Evolutionary conservation across 768 basidiomycete genomes (phyloP).

Genomic region (Mycena alexandri): DNA sequence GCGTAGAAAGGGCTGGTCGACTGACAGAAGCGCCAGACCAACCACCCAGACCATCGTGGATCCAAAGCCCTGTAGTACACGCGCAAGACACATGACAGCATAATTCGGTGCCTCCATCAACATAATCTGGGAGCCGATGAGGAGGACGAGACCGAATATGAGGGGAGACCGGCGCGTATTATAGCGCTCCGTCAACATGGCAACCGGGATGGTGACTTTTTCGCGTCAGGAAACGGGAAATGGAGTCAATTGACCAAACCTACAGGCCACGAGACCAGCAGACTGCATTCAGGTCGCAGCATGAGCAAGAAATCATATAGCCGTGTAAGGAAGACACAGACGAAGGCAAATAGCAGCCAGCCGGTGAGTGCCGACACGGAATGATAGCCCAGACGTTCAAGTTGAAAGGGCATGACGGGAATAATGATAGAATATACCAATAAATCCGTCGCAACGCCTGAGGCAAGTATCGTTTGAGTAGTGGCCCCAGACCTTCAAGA

Average conservation of each 20-base stretch:
- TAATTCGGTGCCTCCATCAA: conserved; percentile 74
- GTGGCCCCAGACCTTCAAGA: neutral
- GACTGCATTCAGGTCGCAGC: conserved; percentile 53
- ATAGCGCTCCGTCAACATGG: conserved; percentile 66
- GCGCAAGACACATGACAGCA: conserved; percentile 68
- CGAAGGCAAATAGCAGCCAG: conserved; percentile 73
- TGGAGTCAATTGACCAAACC: conserved; percentile 29
- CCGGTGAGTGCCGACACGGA: conserved; percentile 65
- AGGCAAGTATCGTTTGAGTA: neutral
- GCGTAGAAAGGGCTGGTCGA: neutral
- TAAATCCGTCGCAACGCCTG: conserved; percentile 63
- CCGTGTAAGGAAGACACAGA: conserved; percentile 44
- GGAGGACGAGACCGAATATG: conserved; percentile 60
- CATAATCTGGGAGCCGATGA: conserved; percentile 68
- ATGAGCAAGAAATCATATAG: neutral
- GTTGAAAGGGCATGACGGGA: conserved; percentile 74
- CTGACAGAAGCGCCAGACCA: conserved; percentile 70
- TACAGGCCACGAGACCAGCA: conserved; percentile 67
- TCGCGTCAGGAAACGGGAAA: neutral
- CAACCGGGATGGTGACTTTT: conserved; percentile 69
- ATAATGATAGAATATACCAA: conserved; percentile 74
- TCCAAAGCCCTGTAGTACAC: conserved; percentile 70
- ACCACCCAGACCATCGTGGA: conserved; percentile 75
- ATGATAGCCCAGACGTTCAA: conserved; percentile 61
- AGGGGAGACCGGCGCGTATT: conserved; percentile 62